A percentile compares a stretch with the other conserved stretches of the same genome.
phyloP scores from a whole-genome alignment of 768 basidiomycete genomes.

The Tylopilus plumbeoviolaceoides region DNA sequence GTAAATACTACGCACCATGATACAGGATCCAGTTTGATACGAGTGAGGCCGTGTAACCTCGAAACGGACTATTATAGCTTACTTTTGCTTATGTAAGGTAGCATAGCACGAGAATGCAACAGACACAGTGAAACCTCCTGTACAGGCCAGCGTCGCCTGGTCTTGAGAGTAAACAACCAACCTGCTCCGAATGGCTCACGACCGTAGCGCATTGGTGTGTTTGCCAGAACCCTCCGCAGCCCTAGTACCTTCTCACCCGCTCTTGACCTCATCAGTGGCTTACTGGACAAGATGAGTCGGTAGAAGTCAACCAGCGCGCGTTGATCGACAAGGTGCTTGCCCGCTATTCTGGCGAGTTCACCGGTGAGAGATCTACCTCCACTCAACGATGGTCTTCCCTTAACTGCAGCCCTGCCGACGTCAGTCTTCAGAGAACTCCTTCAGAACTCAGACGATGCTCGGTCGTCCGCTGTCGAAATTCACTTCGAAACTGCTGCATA shows the following conservation, averaged over 20 bases:
- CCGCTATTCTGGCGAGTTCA: not conserved
- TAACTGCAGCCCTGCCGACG: not conserved
- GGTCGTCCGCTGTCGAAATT: not conserved
- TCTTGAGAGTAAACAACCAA: too few species aligned
- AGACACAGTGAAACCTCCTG: too few species aligned
- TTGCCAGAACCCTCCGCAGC: not conserved
- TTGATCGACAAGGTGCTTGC: not conserved
- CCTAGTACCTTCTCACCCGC: not conserved
- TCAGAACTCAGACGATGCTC: not conserved
- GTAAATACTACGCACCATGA: too few species aligned
- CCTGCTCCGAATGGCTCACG: not conserved
- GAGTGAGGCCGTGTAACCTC: too few species aligned
- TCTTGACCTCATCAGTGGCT: not conserved
- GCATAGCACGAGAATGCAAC: too few species aligned
- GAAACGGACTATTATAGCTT: too few species aligned
- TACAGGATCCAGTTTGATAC: too few species aligned
- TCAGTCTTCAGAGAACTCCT: not conserved
- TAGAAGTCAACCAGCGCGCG: not conserved
- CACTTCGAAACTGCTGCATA: constrained; percentile 52
- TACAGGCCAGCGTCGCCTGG: too few species aligned
- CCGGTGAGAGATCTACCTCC: not conserved
- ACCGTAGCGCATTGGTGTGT: not conserved
- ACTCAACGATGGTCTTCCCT: not conserved
- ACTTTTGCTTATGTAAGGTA: too few species aligned
- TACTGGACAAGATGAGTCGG: not conserved